Evolutionary conservation across 805 yeast genomes (phyloP), one percentile per base, ranked within the genome.

Genomic region (Candida ascalaphidarum): DNA sequence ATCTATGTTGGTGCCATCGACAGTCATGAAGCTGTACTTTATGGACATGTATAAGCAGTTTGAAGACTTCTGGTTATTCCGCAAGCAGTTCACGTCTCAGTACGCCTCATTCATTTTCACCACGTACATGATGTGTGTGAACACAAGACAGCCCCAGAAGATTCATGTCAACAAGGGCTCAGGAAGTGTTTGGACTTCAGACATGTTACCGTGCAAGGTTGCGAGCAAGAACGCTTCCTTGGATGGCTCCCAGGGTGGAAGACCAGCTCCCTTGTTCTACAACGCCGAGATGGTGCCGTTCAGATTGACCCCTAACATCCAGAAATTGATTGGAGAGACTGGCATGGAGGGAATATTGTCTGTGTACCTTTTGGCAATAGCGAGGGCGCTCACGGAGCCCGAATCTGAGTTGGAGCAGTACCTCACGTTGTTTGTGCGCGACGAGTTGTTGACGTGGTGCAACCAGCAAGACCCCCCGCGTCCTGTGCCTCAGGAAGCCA

Each of bases 61-160:
- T 50, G 96, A 82, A 52, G 96, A 89, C 46, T 92, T 89, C 65
- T 92, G 98, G 98, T 58, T 89, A 29, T 92, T 94, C 77, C 73
- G 97, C 37, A 85, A 86, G 45, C 96, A 88, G 48, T 94, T 92
- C 48, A 76, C 96, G 4, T 79, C 94, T 16, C 95, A 88, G 54
- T 92, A 89, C 56, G 96, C 96, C 4, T 77, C 95, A 1, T 81
- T 92, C 43, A 76, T 85, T 24, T 89, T 89, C 54, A 77, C 88
- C 68, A 83, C 97, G 1, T 85, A 84, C 47, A 81, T 89, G 86
- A 75, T 92, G 82, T 79, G 94, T 57, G 83, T 92, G 44, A 85
- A 85, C 50, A 76, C 81, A 26, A 75, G 99, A 46, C 89, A 84
- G 39, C 97, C 98, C 3, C 94, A 83, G 52, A 94, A 89, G 68